phyloP scores from a whole-genome alignment of 352 stramenopile genomes.

The Pelagophyceae sp. region DNA sequence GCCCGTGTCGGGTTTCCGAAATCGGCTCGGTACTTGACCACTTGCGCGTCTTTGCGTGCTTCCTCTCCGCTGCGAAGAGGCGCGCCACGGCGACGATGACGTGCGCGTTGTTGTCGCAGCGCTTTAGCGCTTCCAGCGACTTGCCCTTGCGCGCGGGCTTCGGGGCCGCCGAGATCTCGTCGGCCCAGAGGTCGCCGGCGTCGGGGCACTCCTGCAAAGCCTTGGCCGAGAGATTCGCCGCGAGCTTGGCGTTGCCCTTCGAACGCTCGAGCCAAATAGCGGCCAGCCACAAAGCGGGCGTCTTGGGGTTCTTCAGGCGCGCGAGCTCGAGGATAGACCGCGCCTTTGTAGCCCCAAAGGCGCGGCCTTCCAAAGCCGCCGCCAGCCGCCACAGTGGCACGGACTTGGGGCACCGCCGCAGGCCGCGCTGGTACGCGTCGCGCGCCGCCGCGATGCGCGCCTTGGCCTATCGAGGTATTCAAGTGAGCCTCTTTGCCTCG shows the following conservation, averaged over 20 bases:
- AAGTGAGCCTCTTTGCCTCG: no score
- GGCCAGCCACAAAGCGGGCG: constrained; percentile 87
- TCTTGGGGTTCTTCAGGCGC: constrained; percentile 86
- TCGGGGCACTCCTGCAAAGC: constrained; percentile 91
- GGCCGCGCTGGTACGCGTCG: constrained; percentile 78
- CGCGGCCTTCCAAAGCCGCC: constrained; percentile 80
- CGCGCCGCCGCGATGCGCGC: constrained; percentile 44
- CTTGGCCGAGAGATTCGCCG: constrained; percentile 89
- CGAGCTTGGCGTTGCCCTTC: constrained; percentile 78
- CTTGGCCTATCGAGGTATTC: no score
- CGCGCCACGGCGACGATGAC: constrained; percentile 92
- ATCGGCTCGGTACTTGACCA: no score
- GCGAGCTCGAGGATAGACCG: constrained; percentile 90
- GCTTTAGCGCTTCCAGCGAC: constrained; percentile 87
- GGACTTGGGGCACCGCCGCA: constrained; percentile 80
- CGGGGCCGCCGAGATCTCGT: constrained; percentile 87
- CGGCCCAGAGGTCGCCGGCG: constrained; percentile 83
- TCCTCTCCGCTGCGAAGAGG: constrained; percentile 90
- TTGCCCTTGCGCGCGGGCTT: constrained; percentile 88
- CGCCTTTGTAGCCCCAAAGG: constrained; percentile 82
- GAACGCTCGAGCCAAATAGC: constrained; percentile 82
- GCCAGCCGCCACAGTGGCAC: constrained; percentile 85
- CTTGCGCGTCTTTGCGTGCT: constrained; percentile 42
- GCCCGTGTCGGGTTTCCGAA: background rate
- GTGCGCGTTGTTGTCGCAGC: constrained; percentile 88